Evolutionary conservation across 371 early-diverging fungal species (phyloP), one percentile per base, ranked within the genome.

Genomic region (Mortierella sp.): DNA sequence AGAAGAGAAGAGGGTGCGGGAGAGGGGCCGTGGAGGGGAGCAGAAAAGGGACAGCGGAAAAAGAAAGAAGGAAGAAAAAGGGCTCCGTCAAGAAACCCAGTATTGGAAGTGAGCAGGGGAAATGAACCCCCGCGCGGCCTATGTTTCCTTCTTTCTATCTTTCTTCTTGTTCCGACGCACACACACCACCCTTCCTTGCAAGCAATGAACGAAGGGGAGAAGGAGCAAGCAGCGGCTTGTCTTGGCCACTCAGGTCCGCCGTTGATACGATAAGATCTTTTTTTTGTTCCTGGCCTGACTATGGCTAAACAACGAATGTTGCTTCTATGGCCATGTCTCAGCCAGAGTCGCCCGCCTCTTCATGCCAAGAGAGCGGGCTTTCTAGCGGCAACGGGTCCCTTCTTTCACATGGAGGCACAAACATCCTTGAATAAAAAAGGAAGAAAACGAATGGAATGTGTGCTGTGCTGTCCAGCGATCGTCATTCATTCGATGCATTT

Each of bases 11-110:
- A 28, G 11, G 34, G 21, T 26, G 48, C 3, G 71, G 0, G 71
- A n/a, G n/a, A 54, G 34, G 54, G 53, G 44, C 28, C n/a, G 73
- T 53, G 44, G 26, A 55, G 44, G 9, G 3, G 57, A 57, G 28
- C 57, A 57, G 57, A 28, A 28, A 57, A 57, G n/a, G 53, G 43
- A 55, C 19, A 43, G 19, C 46, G 34, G 19, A 73, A 55, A n/a
- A 40, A 50, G 19, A 73, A 55, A 34, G 26, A 55, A 40, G 44
- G n/a, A 53, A 57, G 69, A 55, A 40, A 59, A 70, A 67, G 26
- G 69, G n/a, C 34, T 8, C 11, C 26, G 5, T n/a, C 16, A 2
- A 9, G n/a, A 54, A 2, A 19, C n/a, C 59, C 59, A 59, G 50
- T 31, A 59, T 59, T 59, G 28, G 28, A 59, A 26, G 11, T 10